phyloP scores from a whole-genome alignment of 495 filamentous ascomycete species.

The Haplographium delicatum region DNA sequence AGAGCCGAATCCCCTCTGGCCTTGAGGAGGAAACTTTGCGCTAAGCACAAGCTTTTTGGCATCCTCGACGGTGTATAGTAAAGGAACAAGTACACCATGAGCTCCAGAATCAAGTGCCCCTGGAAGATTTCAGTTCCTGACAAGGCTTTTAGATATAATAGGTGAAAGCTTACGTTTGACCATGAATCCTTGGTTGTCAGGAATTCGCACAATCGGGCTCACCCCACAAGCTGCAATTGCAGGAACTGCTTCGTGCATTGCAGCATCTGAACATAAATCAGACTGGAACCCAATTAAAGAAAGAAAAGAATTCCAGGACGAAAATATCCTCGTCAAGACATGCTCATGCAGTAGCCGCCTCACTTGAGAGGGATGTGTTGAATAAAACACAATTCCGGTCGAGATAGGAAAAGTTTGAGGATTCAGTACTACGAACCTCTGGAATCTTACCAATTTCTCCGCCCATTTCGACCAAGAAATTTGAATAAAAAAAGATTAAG shows the following conservation, averaged over 20 bases:
- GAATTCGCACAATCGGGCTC: constrained; percentile 61
- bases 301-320: no score
- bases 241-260: constrained; percentile 81
- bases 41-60: constrained; percentile 51
- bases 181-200: constrained; percentile 64
- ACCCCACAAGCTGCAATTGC: constrained; percentile 62
- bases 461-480: no score
- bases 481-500: no score
- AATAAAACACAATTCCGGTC: no score
- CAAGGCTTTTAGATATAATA: neutral
- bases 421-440: no score
- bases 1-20: constrained; percentile 60
- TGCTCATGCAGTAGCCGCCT: no score
- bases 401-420: no score
- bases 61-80: constrained; percentile 60
- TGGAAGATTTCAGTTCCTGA: constrained; percentile 25
- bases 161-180: constrained; percentile 54
- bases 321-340: no score
- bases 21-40: constrained; percentile 63
- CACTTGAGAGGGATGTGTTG: no score
- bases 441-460: no score
- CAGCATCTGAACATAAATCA: constrained; percentile 52
- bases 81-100: constrained; percentile 62
- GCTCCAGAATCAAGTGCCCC: constrained; percentile 64
- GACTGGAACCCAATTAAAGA: no score